Conservation (phyloP, 805 yeast genomes). For the Pichia californica region DNA sequence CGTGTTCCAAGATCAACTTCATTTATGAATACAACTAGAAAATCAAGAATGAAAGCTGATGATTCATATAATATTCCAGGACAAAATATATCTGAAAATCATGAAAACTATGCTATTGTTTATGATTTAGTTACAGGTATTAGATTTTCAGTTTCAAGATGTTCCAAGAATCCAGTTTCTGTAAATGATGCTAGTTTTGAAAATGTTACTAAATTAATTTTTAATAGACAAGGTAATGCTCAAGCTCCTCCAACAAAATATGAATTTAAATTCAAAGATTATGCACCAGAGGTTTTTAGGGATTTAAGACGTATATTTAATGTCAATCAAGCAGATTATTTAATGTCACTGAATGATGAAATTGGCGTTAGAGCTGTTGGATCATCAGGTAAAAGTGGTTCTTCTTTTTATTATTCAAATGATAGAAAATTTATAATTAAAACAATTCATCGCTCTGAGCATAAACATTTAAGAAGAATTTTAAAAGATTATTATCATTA, state of each 20-base stretch:
- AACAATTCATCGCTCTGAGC: slow-evolving; percentile 92
- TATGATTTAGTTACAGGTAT: slow-evolving; percentile 97
- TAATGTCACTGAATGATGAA: slow-evolving; percentile 86
- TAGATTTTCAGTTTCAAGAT: slow-evolving; percentile 87
- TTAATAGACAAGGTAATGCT: slow-evolving; percentile 82
- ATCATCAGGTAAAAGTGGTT: slow-evolving; percentile 96
- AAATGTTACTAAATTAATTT: slow-evolving; percentile 71
- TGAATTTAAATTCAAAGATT: slow-evolving; percentile 95
- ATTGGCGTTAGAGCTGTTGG: slow-evolving; percentile 87
- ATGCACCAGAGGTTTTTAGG: slow-evolving; percentile 89
- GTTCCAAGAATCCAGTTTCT: slow-evolving; percentile 78
- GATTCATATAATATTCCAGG: slow-evolving; percentile 28
- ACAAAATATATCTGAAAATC: slow-evolving; percentile 58
- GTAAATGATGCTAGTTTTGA: slow-evolving; percentile 66
- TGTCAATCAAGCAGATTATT: slow-evolving; percentile 92
- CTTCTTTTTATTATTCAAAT: slow-evolving; percentile 89
- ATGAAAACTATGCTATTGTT: slow-evolving; percentile 87
- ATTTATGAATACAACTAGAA: slow-evolving; percentile 18
- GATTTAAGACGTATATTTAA: slow-evolving; percentile 76
- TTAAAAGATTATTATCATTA: slow-evolving; percentile 74
- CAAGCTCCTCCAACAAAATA: slow-evolving; percentile 89
- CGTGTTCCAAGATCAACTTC: slow-evolving; percentile 20
- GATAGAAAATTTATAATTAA: slow-evolving; percentile 93
- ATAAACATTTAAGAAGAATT: slow-evolving; percentile 68
- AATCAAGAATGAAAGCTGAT: slow-evolving; percentile 21